Percentiles rank a stretch among this genome's conserved stretches.
Evolutionary conservation across 1,139 yeast genomes (phyloP).

Genomic region (Nadsonia commutata): DNA sequence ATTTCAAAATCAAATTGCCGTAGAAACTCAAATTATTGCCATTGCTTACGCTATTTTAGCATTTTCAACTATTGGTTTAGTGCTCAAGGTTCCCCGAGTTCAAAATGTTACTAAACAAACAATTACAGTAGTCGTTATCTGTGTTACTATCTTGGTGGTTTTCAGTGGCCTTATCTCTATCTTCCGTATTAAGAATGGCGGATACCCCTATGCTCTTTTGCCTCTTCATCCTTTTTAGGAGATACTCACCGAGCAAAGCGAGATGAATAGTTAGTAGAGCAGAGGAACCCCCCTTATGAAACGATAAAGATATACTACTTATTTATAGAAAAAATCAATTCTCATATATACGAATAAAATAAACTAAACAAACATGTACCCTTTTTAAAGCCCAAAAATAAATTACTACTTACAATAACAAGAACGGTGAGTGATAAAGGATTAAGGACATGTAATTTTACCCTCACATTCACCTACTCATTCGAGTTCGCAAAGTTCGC

Average conservation of each 20-base stretch:
- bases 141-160: slow-evolving; percentile 28
- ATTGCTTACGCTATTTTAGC: slow-evolving; percentile 23
- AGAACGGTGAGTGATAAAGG: neutral
- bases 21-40: slow-evolving; percentile 39
- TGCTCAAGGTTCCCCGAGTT: slow-evolving; percentile 37
- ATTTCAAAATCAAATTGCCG: slow-evolving; percentile 58
- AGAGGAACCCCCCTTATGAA: too few species aligned
- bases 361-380: too few species aligned
- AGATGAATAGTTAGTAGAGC: neutral
- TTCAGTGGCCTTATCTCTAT: slow-evolving; percentile 37
- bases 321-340: slow-evolving; percentile 6
- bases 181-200: slow-evolving; percentile 41
- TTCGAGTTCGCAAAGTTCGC: too few species aligned
- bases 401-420: neutral
- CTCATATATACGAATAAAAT: too few species aligned
- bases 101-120: slow-evolving; percentile 30
- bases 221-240: neutral
- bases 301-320: too few species aligned
- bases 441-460: slow-evolving; percentile 1
- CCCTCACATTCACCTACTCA: too few species aligned
- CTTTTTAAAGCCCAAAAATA: slow-evolving; percentile 2
- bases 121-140: slow-evolving; percentile 30
- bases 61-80: slow-evolving; percentile 29
- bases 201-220: slow-evolving; percentile 40
- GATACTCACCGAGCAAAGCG: slow-evolving; percentile 11